Evolutionary conservation across 2,329 filamentous ascomycete species (phyloP), one percentile per base, ranked within the genome.

Genomic region (Bimuria novae-zelandiae): DNA sequence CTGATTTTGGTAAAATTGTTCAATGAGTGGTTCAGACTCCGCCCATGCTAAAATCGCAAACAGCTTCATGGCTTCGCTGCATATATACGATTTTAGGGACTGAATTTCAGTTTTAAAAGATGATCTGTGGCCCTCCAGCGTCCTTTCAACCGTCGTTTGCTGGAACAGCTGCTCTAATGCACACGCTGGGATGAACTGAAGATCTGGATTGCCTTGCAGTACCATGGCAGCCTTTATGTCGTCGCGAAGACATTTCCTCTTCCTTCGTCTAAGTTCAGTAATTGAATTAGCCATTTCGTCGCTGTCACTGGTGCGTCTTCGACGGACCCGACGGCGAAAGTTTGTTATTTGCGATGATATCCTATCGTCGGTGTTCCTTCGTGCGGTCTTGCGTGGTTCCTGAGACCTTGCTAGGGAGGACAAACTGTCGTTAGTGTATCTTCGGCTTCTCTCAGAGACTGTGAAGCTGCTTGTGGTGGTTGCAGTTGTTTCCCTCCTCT

Each of bases 1-100:
- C 3, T 45, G 14, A 21, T 44, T n/a, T 10, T 27, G 6, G 33
- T 40, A 58, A 35, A 55, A 58, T 25, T 54, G 35, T 17, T 55
- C 49, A n/a, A 58, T 55, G 14, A 50, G 32, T 17, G 8, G 8
- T 27, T 42, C 49, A 1, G 11, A 14, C 23, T 53, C 49, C n/a
- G 5, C 22, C 25, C 29, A 52, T 3, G 44, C 33, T 4, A 58
- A 47, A 4, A 49, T 55, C 25, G 49, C 53, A 39, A 58, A 56
- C n/a, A 56, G 2, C n/a, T 22, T 50, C 6, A 11, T 43, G 3
- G 56, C 56, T 14, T 49, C 16, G 12, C 19, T 42, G 16, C 45
- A 53, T n/a, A 58, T 32, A 23, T 53, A 58, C 4, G 16, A 10
- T 32, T 21, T 27, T 35, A 58, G 32, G 7, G 12, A 23, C 10